A percentile compares a stretch with the other conserved stretches of the same genome.
These are phyloP conservation scores for Umbellularia californica DNA, from an alignment of 164 flowering plant species.

Conservation along the genomic window DNA sequence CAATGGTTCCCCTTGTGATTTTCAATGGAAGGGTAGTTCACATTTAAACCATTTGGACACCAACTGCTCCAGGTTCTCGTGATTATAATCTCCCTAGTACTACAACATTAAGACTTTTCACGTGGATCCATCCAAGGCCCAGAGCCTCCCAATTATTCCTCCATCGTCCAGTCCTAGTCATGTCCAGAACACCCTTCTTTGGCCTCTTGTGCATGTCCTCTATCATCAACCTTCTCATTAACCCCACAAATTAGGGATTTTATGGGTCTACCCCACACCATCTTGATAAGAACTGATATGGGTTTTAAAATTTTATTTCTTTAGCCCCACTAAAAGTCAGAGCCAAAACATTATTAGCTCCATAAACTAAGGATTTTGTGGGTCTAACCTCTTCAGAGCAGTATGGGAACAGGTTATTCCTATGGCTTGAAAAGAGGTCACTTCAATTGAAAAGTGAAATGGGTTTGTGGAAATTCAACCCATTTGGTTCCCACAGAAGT, in stretches of 20 bases:
- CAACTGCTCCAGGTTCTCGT: background rate
- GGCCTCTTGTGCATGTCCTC: background rate
- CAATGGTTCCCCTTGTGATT: background rate
- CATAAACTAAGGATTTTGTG: background rate
- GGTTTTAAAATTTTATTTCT: background rate
- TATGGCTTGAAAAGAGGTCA: background rate
- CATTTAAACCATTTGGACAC: background rate
- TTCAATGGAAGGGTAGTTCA: background rate
- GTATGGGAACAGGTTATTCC: background rate
- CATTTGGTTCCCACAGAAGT: background rate
- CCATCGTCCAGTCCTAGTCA: conserved; percentile 3
- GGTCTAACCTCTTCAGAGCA: background rate
- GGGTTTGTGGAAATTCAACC: background rate
- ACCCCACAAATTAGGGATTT: background rate
- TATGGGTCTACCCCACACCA: background rate
- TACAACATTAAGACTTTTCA: background rate
- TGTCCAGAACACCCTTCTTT: background rate
- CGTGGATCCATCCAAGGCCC: background rate
- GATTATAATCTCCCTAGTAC: background rate
- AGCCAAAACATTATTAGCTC: background rate
- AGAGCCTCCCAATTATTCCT: background rate
- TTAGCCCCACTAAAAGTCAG: background rate
- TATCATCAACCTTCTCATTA: background rate
- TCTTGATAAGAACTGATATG: background rate
- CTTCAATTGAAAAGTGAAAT: background rate